Base-by-base conservation (phyloP, 495 filamentous ascomycete genomes). In the Haplographium delicatum region DNA sequence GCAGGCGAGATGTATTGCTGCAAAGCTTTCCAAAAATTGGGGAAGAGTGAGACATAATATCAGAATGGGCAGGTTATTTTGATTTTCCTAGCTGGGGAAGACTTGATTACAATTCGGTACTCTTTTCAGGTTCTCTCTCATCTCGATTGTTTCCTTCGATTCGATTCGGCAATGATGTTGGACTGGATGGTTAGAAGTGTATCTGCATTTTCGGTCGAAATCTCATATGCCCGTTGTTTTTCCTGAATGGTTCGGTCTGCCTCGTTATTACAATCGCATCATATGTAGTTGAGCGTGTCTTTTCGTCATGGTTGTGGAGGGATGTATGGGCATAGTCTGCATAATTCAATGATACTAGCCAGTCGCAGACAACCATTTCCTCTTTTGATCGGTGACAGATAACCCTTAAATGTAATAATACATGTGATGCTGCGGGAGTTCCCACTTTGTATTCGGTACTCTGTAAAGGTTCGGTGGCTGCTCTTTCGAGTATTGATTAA, bases 281-380 rank as follows among this genome's bases (percentile, higher is more conserved):
- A 45, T 31, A 38, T 53, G 50, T 60, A 51, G 28, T 60, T 60
- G 44, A 56, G 57, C 53, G 49, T 50, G 15, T 39, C 35, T 53
- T 20, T 39, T 5, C 18, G n/a, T 53, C 15, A 33, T 47, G 44
- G 43, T 54, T 49, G 46, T 50, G 28, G 39, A 19, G 26, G 27
- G 43, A 26, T 34, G n/a, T 13, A 40, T 24, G 40, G 47, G 53
- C 50, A 56, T 51, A 50, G 44, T 44, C 35, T 49, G 43, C 48
- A 38, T 56, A 56, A 57, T 56, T 20, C 31, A 55, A 59, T 56
- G 52, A 56, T 51, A 59, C 57, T 50, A 31, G 40, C 40, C 33
- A 25, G n/a, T 25, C 10, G 24, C 26, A 46, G 25, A 54, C 26
- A 24, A 34, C 26, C 3, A 16, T 16, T 28, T 11, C 30, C 23